Evolutionary conservation across 2,329 filamentous ascomycete genomes (phyloP), one percentile per base, ranked within the genome.

Genomic region (Monosporascus ibericus): DNA sequence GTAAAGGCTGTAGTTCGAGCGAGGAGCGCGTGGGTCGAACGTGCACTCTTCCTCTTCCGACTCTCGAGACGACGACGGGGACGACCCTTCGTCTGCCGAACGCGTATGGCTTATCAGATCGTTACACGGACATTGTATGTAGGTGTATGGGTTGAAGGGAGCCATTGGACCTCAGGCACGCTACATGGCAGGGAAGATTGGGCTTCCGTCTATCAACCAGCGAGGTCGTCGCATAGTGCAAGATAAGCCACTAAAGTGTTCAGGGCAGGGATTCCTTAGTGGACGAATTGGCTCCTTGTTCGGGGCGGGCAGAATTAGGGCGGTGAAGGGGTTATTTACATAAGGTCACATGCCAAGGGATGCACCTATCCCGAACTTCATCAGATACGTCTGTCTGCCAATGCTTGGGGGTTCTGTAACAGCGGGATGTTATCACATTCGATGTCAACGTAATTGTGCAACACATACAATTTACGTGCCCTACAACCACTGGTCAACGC

Each of bases 1-100:
- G 66, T 92, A 96, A 34, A 99, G 78, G 59, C 90, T 92, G 76
- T 90, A 97, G 69, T 91, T 94, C 53, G 94, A 88, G 38, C 92
- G 86, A 17, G 88, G 82, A 55, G 86, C 85, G 62, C 88, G 85
- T 2, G 94, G 91, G 67, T 99, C 88, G 69, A 99, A 96, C 4
- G 89, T 87, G 56, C 80, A 78, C 54, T 88, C 85, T 48, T 90
- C 85, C 27, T 80, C 73, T 3, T 73, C 62, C 11, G 47, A 14
- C 44, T n/a, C 17, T 59, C 30, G 30, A 34, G 30, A 34, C 9
- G 30, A 34, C 11, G 30, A 14, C 9, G 30, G 30, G 30, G 30
- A 14, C 8, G 48, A 17, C 49, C 14, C 17, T 59, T 68, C 68
- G 49, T 70, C 71, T 40, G 72, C 61, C 39, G 59, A 49, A 40